These are phyloP conservation scores for Stagonosporopsis chrysanthemi DNA, from an alignment of 2,329 filamentous ascomycete species.

Conservation along the genomic window DNA sequence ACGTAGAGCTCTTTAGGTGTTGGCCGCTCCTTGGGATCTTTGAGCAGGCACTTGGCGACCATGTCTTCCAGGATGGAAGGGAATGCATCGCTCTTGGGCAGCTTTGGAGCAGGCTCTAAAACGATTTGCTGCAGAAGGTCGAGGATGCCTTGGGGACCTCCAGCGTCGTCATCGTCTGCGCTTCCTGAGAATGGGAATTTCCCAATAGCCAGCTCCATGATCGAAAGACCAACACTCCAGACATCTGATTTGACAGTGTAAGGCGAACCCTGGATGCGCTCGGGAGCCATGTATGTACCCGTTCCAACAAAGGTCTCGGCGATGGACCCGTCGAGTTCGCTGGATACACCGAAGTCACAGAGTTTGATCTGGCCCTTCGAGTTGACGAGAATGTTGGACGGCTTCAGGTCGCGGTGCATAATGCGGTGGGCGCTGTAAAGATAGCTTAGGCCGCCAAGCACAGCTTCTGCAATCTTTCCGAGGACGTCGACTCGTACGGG, in stretches of 20 bases:
- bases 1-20: constrained; percentile 94
- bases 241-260: constrained; percentile 99
- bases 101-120: constrained; percentile 88
- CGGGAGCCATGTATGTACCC: constrained; percentile 98
- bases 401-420: constrained; percentile 99
- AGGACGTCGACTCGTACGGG: constrained; percentile 95
- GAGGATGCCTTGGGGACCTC: constrained; percentile 87
- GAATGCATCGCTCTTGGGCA: constrained; percentile 98
- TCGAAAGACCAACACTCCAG: constrained; percentile 93
- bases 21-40: constrained; percentile 85
- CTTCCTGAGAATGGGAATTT: constrained; percentile 95
- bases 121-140: constrained; percentile 98
- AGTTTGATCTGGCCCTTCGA: constrained; percentile 94
- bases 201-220: constrained; percentile 98
- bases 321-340: constrained; percentile 96
- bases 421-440: constrained; percentile 96
- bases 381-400: constrained; percentile 96
- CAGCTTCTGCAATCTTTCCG: constrained; percentile 96
- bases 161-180: constrained; percentile 71
- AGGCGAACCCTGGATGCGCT: constrained; percentile 94
- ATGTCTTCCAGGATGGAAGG: constrained; percentile 94
- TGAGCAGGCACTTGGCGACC: constrained; percentile 93
- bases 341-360: constrained; percentile 98
- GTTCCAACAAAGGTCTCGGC: constrained; percentile 98
- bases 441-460: constrained; percentile 90